A percentile compares a stretch with the other conserved stretches of the same genome.
Conservation (phyloP, 768 basidiomycete genomes). For the Solioccasus polychromus region DNA sequence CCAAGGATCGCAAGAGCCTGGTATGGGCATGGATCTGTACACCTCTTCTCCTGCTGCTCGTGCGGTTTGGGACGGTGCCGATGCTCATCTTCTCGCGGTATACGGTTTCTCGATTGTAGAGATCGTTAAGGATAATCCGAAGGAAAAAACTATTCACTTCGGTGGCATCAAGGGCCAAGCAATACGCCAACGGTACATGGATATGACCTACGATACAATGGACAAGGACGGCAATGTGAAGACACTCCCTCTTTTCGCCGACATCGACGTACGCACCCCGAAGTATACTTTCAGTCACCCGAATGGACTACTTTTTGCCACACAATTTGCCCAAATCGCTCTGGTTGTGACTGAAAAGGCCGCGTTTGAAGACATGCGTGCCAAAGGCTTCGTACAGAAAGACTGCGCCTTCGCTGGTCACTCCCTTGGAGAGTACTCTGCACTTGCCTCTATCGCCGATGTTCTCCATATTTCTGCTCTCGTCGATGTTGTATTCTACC, state of each 20-base stretch:
- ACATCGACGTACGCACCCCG: constrained; percentile 92
- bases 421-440: constrained; percentile 98
- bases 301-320: constrained; percentile 91
- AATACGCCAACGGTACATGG: constrained; percentile 99
- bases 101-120: constrained; percentile 99
- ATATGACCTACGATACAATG: constrained; percentile 96
- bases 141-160: constrained; percentile 97
- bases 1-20: constrained; percentile 95
- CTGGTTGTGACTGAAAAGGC: constrained; percentile 98
- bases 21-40: constrained; percentile 99
- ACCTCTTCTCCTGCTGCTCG: constrained; percentile 88
- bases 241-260: constrained; percentile 92
- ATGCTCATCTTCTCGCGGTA: constrained; percentile 87
- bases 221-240: constrained; percentile 96
- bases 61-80: constrained; percentile 96
- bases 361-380: constrained; percentile 96
- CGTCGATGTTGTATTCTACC: constrained; percentile 98
- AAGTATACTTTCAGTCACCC: constrained; percentile 99
- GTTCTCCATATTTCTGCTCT: constrained; percentile 93
- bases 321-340: constrained; percentile 98
- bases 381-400: constrained; percentile 91
- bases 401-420: constrained; percentile 96
- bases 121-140: constrained; percentile 98
- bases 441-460: constrained; percentile 95
- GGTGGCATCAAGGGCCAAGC: constrained; percentile 99